Evolutionary conservation across 2,329 filamentous ascomycete genomes (phyloP).

Genomic region (Paecilomyces fulvus): DNA sequence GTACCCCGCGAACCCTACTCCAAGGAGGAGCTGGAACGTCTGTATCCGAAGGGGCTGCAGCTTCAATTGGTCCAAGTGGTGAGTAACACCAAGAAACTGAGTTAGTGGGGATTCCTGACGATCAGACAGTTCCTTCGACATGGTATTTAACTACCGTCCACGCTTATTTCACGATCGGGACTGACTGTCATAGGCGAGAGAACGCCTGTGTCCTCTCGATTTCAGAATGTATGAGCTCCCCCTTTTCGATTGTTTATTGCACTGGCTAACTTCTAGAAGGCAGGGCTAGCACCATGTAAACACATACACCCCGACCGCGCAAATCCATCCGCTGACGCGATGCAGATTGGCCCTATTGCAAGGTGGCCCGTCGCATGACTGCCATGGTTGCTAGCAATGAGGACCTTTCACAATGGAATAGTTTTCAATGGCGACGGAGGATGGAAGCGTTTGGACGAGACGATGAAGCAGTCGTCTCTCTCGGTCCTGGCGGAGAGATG

Average conservation of each 20-base stretch:
- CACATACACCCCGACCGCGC: slow-evolving; percentile 1
- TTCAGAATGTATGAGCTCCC: slow-evolving; percentile 55
- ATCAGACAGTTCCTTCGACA: slow-evolving; percentile 56
- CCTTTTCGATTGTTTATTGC: slow-evolving; percentile 1
- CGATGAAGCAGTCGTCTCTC: slow-evolving; percentile 51
- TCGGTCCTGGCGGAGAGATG: slow-evolving; percentile 11
- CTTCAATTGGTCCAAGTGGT: slow-evolving; percentile 84
- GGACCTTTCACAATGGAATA: slow-evolving; percentile 48
- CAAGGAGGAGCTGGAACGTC: slow-evolving; percentile 64
- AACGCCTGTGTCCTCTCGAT: slow-evolving; percentile 78
- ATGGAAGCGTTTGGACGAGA: slow-evolving; percentile 69
- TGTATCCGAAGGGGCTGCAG: slow-evolving; percentile 74
- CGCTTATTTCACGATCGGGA: slow-evolving; percentile 4
- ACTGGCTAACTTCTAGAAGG: slow-evolving; percentile 25
- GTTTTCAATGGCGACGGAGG: slow-evolving; percentile 57
- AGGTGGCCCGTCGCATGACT: slow-evolving; percentile 62
- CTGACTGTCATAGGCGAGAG: slow-evolving; percentile 49
- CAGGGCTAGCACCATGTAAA: slow-evolving; percentile 43
- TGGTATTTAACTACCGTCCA: slow-evolving; percentile 38
- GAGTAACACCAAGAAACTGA: slow-evolving; percentile 17
- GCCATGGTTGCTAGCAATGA: slow-evolving; percentile 50
- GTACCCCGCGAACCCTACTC: slow-evolving; percentile 68
- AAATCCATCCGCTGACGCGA: slow-evolving; percentile 12
- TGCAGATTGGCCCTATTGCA: slow-evolving; percentile 82
- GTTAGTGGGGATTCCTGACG: background rate